Base-by-base conservation (phyloP, 139 green algal genomes). In the Auxenochlorella pyrenoidosa region DNA sequence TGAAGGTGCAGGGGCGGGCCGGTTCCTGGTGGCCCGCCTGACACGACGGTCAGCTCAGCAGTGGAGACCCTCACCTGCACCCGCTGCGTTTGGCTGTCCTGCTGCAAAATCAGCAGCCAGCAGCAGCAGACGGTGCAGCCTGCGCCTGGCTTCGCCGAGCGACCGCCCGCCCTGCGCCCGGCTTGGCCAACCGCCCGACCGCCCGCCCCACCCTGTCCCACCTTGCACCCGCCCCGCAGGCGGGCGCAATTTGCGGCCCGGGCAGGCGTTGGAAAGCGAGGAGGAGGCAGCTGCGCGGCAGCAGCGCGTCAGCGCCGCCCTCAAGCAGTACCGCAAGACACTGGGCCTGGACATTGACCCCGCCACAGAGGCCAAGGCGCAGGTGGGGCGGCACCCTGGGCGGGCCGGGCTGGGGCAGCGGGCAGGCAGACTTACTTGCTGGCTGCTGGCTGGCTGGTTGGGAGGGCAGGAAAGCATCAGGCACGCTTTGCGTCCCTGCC, bases 241-340 rank as follows among this genome's bases (percentile, higher is more conserved):
- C 60, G 94, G 94, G 5, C 89, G 94, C 47, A 97, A 95, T 63
- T 92, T 99, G 65, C 87, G 88, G 41, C 96, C 97, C 0, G 95
- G 96, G 18, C 87, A 98, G 90, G 85, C 84, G 5, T 76, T 96
- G 43, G 92, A 96, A 73, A 91, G 47, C 19, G 82, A 87, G 15
- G 94, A 96, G 54, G 83, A 90, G 41, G 87, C 88, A 4, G 51
- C 59, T 22, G 93, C 79, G 65, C 76, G 92, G 2, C 71, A 85
- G 63, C 68, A 80, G 2, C 76, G 86, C 19, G 73, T 93, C 21
- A 43, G 24, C 21, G 71, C 68, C n/a, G 83, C 83, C 0, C 68
- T 92, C 28, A 41, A 70, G 22, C 15, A 80, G n/a, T 92, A 91
- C 66, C 59, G 72, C 15, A 90, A 91, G 75, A 70, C 38, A 5